phyloP scores from a whole-genome alignment of 2,329 filamentous ascomycete genomes.

The Pseudocercospora ulei region DNA sequence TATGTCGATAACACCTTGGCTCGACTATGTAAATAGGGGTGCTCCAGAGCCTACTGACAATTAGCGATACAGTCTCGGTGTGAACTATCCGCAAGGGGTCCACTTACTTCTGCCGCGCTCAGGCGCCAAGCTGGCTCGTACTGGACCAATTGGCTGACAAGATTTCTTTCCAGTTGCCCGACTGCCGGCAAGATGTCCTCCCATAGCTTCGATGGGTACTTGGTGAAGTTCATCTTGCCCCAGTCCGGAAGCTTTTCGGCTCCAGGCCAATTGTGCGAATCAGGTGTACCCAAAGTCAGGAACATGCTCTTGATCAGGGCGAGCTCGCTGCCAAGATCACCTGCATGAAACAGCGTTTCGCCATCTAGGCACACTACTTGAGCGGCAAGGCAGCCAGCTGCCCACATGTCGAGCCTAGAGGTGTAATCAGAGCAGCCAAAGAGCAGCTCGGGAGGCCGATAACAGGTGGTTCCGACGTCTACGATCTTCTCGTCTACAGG shows the following conservation, averaged over 20 bases:
- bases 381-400: constrained; percentile 69
- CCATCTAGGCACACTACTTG: constrained; percentile 54
- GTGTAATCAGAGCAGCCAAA: constrained; percentile 73
- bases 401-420: constrained; percentile 76
- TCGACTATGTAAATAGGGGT: too few relatives aligned
- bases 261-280: constrained; percentile 69
- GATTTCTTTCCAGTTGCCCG: constrained; percentile 49
- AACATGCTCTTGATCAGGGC: constrained; percentile 88
- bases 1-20: too few relatives aligned
- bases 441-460: constrained; percentile 79
- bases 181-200: constrained; percentile 56
- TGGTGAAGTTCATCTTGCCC: constrained; percentile 70
- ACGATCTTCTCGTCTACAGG: constrained; percentile 62
- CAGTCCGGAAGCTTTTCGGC: constrained; percentile 68
- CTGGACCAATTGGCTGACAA: constrained; percentile 58
- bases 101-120: constrained; percentile 54
- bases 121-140: constrained; percentile 62
- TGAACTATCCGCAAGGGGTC: too few relatives aligned
- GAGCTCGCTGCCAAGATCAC: constrained; percentile 83
- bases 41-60: too few relatives aligned
- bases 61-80: too few relatives aligned
- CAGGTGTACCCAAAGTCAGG: constrained; percentile 78
- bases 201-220: constrained; percentile 62
- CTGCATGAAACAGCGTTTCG: constrained; percentile 68
- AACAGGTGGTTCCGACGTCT: constrained; percentile 86